Evolutionary conservation across 2,329 filamentous ascomycete species (phyloP).

Genomic region (Calonectria pteridis): DNA sequence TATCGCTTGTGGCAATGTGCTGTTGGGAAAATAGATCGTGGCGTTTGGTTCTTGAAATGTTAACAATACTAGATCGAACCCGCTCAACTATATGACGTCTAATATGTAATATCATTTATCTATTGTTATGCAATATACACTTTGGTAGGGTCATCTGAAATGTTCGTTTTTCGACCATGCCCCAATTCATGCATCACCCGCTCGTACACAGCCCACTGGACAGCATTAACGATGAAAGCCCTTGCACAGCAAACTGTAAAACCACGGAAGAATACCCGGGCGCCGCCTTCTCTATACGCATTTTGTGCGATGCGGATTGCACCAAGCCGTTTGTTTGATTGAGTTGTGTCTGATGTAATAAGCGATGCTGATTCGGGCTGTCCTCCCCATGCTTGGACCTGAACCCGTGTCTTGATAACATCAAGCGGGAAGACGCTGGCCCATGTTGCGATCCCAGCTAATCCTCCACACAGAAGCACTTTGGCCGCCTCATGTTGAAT

Average conservation of each 20-base stretch:
- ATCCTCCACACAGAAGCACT: conserved; percentile 84
- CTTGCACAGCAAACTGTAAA: conserved; percentile 85
- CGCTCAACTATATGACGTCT: not conserved
- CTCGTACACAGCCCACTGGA: conserved; percentile 94
- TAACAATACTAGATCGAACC: not conserved
- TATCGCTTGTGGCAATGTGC: not conserved
- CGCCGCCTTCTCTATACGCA: conserved; percentile 74
- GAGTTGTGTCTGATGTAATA: conserved; percentile 36
- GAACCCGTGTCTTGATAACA: conserved; percentile 92
- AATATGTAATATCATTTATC: not conserved
- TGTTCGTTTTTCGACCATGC: conserved; percentile 36
- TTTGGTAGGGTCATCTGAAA: not conserved
- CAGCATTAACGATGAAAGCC: conserved; percentile 93
- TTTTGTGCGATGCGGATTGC: conserved; percentile 74
- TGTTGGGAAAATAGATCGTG: not conserved
- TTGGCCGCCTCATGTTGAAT: conserved; percentile 66
- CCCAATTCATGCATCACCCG: conserved; percentile 78
- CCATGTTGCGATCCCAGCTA: conserved; percentile 92
- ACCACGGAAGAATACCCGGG: conserved; percentile 77
- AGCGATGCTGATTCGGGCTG: conserved; percentile 32
- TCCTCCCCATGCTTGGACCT: conserved; percentile 70
- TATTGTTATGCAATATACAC: conserved; percentile 11
- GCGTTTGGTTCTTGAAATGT: not conserved
- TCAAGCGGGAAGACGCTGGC: conserved; percentile 91
- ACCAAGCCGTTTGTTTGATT: conserved; percentile 52